Percentiles rank a stretch among this genome's conserved stretches.
Conservation (phyloP, 192 early-diverging fungal genomes). For the Dissophora ornata region DNA sequence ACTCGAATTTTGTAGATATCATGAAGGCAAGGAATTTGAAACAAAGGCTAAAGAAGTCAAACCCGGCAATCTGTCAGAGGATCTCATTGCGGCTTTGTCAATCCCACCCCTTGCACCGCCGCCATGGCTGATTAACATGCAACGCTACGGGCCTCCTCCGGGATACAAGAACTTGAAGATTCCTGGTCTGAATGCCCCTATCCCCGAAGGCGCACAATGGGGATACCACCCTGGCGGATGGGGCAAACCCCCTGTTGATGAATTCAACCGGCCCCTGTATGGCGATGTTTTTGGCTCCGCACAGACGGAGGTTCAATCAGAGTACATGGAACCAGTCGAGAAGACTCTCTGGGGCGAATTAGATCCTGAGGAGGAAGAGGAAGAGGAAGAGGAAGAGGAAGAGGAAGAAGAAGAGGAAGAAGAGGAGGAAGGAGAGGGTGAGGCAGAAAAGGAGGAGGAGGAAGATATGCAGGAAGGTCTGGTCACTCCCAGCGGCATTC, state of each 20-base stretch:
- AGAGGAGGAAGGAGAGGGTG: constrained; percentile 72
- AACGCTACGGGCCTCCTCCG: constrained; percentile 95
- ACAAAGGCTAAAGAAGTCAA: constrained; percentile 87
- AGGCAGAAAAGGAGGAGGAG: constrained; percentile 64
- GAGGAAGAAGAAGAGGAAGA: constrained; percentile 74
- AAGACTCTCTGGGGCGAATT: constrained; percentile 91
- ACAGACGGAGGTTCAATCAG: constrained; percentile 62
- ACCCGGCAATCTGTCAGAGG: constrained; percentile 88
- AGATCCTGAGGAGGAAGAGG: constrained; percentile 77
- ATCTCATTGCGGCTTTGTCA: constrained; percentile 86
- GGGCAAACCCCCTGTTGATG: constrained; percentile 88
- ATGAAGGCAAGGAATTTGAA: constrained; percentile 97
- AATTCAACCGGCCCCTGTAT: constrained; percentile 90
- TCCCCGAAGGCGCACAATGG: constrained; percentile 97
- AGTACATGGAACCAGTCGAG: constrained; percentile 78
- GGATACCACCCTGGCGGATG: constrained; percentile 98
- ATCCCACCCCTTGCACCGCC: constrained; percentile 94
- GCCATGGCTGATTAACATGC: constrained; percentile 99
- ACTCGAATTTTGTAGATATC: constrained; percentile 70
- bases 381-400: constrained; percentile 58
- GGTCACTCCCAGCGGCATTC: constrained; percentile 86
- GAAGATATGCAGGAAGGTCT: constrained; percentile 70
- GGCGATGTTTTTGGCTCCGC: constrained; percentile 93
- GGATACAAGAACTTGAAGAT: constrained; percentile 92
- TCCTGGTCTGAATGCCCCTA: constrained; percentile 95